Base-by-base conservation (phyloP, 1,139 yeast genomes). In the Kodamaea anthophila region DNA sequence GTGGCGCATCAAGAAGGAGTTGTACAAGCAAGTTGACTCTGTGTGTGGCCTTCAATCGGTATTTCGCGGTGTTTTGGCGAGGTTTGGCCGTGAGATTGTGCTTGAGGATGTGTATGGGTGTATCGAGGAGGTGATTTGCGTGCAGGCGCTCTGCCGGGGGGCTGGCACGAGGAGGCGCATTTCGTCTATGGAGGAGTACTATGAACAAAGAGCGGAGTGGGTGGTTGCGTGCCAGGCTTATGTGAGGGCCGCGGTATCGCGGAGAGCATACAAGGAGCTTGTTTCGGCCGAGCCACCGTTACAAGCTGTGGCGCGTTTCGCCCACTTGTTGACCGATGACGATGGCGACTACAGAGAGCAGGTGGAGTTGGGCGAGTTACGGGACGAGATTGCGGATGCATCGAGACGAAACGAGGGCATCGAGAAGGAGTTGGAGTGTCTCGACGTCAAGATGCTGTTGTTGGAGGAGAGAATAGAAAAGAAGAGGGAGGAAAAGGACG, bases 331-430 rank as follows among this genome's bases (percentile, higher is more conserved):
- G 28, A 82, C 85, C 36, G 91, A 81, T 40, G 75, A 76, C 35
- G 91, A 82, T 35, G 55, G 60, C 19, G 95, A 85, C 47, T 81
- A 77, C 49, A 82, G 77, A 35, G 84, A 82, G 43, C 96, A 86
- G 43, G 64, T 83, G 38, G 75, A 72, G 34, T 58, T 88, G 21
- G 83, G 84, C 22, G 74, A 73, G 30, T 57, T 74, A 35, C 78
- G 85, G 42, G 88, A 84, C 38, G 62, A 69, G 21, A 81, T 85
- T 23, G 67, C 75, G 28, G 77, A 70, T 28, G 77, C 70, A 36
- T 77, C 85, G 6, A 70, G 70, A 30, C 60, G 64, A 16, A 83
- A 84, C 43, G 88, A 79, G 43, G 70, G 66, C 23, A 62, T 84
- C 43, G 94, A 85, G 49, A 71, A 70, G 29, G 81, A 77, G 38